phyloP scores from a whole-genome alignment of 2,329 filamentous ascomycete species.

The Tolypocladium ophioglossoides region DNA sequence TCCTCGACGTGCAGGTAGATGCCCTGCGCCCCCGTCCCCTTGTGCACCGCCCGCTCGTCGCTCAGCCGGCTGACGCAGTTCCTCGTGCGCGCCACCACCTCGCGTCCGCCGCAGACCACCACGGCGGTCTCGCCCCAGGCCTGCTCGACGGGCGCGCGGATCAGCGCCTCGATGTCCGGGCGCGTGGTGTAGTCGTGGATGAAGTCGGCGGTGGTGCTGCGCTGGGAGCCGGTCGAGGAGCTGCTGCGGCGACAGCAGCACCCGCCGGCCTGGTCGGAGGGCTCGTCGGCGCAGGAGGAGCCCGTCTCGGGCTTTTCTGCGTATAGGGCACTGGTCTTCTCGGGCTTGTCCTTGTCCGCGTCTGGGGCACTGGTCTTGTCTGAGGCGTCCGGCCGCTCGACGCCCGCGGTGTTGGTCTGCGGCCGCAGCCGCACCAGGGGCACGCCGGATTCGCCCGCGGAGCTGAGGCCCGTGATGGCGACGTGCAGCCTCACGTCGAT shows the following conservation, averaged over 20 bases:
- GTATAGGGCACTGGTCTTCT: background rate
- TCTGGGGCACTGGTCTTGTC: background rate
- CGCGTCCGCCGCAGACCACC: conserved; percentile 47
- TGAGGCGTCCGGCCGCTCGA: too few relatives aligned
- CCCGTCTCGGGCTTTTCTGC: background rate
- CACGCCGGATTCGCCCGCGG: conserved; percentile 1
- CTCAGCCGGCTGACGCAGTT: conserved; percentile 45
- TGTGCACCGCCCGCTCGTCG: conserved; percentile 53
- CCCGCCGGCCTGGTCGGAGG: background rate
- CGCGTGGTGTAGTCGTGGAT: conserved; percentile 34
- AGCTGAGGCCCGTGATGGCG: conserved; percentile 34
- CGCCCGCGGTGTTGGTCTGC: too few relatives aligned
- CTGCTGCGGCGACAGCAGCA: background rate
- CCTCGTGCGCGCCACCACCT: conserved; percentile 40
- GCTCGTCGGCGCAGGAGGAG: background rate
- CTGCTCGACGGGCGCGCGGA: conserved; percentile 42
- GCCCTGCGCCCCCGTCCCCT: conserved; percentile 52
- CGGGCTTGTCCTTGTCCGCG: background rate
- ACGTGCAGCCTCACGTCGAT: conserved; percentile 42
- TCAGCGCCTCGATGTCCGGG: conserved; percentile 40
- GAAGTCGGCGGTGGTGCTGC: conserved; percentile 11
- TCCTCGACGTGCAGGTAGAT: conserved; percentile 52
- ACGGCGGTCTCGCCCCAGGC: conserved; percentile 52
- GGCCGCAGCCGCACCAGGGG: conserved; percentile 1
- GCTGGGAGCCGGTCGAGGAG: background rate